Evolutionary conservation across 306 rosid species (phyloP), one percentile per base, ranked within the genome.

Genomic region (Trifolium repens): DNA sequence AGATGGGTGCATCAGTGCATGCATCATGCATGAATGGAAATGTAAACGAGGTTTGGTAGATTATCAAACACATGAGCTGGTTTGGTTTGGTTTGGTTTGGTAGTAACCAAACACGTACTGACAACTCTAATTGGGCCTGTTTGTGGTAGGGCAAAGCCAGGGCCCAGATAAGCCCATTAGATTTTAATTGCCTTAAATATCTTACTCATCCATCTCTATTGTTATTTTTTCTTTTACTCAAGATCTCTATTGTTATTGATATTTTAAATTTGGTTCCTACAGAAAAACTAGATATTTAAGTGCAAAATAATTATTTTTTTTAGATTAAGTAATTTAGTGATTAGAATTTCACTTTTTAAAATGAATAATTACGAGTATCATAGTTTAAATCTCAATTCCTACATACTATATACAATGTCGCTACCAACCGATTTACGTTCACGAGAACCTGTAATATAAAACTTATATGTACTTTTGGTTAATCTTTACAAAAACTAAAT

Each of bases 41-140:
- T 62, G 50, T 40, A 52, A 71, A 71, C 24, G 13, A 71, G 57
- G 73, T 78, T 71, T 71, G 82, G 82, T 78, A 64, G 66, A 78
- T 26, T 49, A 24, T 26, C 46, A 54, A 78, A 71, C 46, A 24
- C 17, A 62, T 40, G 57, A 63, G 60, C 39, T 71, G 77, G 82
- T n/a, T 78, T 79, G 34, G 19, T 17, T 78, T 79, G 34, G 19
- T 17, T 17, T 17, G 19, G 67, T 63, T 79, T 26, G 58, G 67
- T 72, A 63, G 72, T 43, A 47, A 3, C 52, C 39, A 12, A 84
- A 75, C 81, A 57, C 1, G 17, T 69, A 44, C 79, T 66, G 84
- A 79, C 81, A 76, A 71, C 35, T 30, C 22, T 8, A 40, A 73
- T 75, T 67, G 81, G 87, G 87, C 61, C 63, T 65, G 69, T 67